phyloP scores from a whole-genome alignment of 2,329 filamentous ascomycete genomes.

The Neonectria punicea region DNA sequence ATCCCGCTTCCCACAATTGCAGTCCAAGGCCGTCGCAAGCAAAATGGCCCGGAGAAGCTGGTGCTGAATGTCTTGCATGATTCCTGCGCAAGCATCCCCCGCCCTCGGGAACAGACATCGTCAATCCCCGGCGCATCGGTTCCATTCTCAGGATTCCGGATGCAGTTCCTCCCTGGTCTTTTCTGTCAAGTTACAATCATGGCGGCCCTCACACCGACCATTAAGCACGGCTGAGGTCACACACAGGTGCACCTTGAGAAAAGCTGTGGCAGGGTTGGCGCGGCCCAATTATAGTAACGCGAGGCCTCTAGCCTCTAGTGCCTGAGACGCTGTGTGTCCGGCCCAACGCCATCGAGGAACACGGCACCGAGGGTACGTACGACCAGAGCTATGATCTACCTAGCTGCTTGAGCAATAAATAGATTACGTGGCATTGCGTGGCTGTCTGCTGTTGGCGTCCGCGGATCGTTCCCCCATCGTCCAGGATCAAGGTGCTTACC shows the following conservation, averaged over 20 bases:
- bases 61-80: constrained; percentile 15
- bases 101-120: constrained; percentile 5
- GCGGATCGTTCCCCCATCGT: constrained; percentile 22
- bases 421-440: constrained; percentile 38
- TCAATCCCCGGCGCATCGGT: constrained; percentile 13
- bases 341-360: constrained; percentile 22
- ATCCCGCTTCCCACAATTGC: not conserved
- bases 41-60: constrained; percentile 11
- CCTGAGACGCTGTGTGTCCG: constrained; percentile 23
- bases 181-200: not conserved
- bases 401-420: constrained; percentile 22
- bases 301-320: constrained; percentile 17
- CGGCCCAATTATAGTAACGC: constrained; percentile 38
- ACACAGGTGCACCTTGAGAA: not conserved
- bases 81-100: constrained; percentile 11
- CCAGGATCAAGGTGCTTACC: constrained; percentile 30
- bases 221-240: constrained; percentile 13
- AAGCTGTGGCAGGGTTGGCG: constrained; percentile 4
- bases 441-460: constrained; percentile 30
- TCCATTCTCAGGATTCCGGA: constrained; percentile 12
- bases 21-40: not conserved
- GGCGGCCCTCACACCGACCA: constrained; percentile 13
- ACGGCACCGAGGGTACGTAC: not conserved
- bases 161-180: constrained; percentile 13
- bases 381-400: constrained; percentile 4